Evolutionary conservation across 352 stramenopile species (phyloP).

Genomic region (Halophytophthora polymorphica): DNA sequence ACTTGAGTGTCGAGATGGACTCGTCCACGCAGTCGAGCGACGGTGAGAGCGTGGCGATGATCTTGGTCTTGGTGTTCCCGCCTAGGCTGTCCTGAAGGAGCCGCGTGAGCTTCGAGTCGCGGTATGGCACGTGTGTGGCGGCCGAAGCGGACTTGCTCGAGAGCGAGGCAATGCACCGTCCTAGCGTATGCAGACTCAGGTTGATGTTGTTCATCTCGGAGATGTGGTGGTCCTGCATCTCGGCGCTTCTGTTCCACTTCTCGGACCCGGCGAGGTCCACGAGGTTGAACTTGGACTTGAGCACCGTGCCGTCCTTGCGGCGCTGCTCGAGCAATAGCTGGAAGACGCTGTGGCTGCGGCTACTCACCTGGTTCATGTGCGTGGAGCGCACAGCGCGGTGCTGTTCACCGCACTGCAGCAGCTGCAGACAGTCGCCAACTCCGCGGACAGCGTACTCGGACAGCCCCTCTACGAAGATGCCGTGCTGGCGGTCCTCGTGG

Average conservation of each 20-base stretch:
- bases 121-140: conserved; percentile 84
- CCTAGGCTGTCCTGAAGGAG: conserved; percentile 88
- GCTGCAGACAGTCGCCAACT: conserved; percentile 81
- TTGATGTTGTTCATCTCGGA: conserved; percentile 96
- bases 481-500: conserved; percentile 79
- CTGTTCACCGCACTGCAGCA: conserved; percentile 83
- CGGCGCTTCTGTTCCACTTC: conserved; percentile 87
- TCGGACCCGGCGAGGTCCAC: conserved; percentile 93
- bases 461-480: conserved; percentile 90
- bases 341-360: conserved; percentile 88
- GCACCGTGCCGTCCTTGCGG: conserved; percentile 55
- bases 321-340: conserved; percentile 82
- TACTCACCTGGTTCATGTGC: conserved; percentile 90
- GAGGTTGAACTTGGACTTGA: conserved; percentile 93
- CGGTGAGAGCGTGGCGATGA: conserved; percentile 90
- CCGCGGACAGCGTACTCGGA: conserved; percentile 88
- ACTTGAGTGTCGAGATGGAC: conserved; percentile 93
- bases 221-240: conserved; percentile 87
- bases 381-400: conserved; percentile 89
- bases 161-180: conserved; percentile 83
- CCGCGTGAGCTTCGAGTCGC: conserved; percentile 92
- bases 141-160: conserved; percentile 35
- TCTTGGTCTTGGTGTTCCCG: conserved; percentile 89
- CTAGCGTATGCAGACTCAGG: conserved; percentile 89
- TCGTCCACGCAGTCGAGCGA: conserved; percentile 86